A percentile compares a stretch with the other conserved stretches of the same genome.
Evolutionary conservation across 331 rosid genomes (phyloP).

Genomic region (Malus hybrid): DNA sequence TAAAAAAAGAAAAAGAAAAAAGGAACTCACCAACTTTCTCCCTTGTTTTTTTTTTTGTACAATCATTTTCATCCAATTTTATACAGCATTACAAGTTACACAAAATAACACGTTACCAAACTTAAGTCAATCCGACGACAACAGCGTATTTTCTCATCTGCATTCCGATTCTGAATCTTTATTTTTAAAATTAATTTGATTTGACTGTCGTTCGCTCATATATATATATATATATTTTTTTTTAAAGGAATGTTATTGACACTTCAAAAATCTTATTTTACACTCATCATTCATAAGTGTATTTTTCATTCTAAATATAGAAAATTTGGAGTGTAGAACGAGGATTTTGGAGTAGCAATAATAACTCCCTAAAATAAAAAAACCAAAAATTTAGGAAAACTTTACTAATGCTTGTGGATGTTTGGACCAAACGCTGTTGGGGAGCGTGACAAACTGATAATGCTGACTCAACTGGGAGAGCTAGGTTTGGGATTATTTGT

Average conservation of each 20-base stretch:
- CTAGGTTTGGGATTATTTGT: neutral
- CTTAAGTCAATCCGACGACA: neutral
- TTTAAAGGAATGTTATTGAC: too few relatives aligned
- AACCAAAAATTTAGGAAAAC: neutral
- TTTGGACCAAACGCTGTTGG: neutral
- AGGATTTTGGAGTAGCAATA: too few relatives aligned
- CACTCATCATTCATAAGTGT: too few relatives aligned
- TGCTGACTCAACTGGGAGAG: neutral
- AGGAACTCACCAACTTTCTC: neutral
- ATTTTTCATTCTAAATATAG: too few relatives aligned
- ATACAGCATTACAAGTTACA: neutral
- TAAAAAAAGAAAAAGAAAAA: too few relatives aligned
- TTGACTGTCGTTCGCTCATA: neutral
- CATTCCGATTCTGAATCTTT: neutral
- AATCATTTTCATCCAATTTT: neutral
- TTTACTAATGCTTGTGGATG: neutral
- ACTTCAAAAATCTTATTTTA: too few relatives aligned
- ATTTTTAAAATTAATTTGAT: too few relatives aligned
- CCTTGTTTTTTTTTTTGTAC: neutral
- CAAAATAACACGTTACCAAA: neutral
- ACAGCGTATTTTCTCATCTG: too few relatives aligned
- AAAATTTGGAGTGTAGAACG: too few relatives aligned
- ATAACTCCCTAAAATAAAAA: too few relatives aligned
- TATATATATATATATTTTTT: too few relatives aligned
- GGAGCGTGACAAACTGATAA: neutral